Conservation (phyloP, 352 stramenopile species). For the Globisporangium cederbergense region DNA sequence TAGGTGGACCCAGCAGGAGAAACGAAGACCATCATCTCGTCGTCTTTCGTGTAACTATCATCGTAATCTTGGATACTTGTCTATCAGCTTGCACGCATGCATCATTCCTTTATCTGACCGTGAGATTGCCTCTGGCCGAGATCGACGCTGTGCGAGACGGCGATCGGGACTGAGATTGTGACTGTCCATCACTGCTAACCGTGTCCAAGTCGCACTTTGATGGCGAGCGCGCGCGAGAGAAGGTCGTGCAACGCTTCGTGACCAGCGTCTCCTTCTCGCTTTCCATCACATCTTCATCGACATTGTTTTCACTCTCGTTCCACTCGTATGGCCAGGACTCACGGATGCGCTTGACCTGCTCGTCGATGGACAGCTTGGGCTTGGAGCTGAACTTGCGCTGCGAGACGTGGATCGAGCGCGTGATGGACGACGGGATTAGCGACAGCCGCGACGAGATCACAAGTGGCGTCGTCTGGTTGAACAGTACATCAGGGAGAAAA, state of each 20-base stretch:
- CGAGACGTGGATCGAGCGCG: constrained; percentile 44
- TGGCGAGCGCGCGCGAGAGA: constrained; percentile 24
- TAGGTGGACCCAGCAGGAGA: constrained; percentile 23
- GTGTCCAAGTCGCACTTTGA: constrained; percentile 1
- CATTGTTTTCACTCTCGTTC: constrained; percentile 18
- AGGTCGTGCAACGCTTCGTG: constrained; percentile 22
- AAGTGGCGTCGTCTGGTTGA: constrained; percentile 9
- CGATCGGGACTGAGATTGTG: constrained; percentile 4
- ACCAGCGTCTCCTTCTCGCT: constrained; percentile 16
- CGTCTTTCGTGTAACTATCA: constrained; percentile 3
- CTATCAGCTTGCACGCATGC: not conserved
- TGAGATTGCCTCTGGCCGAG: constrained; percentile 8
- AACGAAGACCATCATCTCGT: not conserved
- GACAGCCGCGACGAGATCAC: constrained; percentile 18
- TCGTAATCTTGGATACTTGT: constrained; percentile 18
- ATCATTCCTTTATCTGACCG: constrained; percentile 3
- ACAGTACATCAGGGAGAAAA: not conserved
- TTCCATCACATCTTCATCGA: not conserved
- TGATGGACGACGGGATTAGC: constrained; percentile 47
- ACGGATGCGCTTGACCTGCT: constrained; percentile 59
- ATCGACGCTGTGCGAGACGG: constrained; percentile 10
- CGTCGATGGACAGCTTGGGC: constrained; percentile 23
- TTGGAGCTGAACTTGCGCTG: constrained; percentile 23
- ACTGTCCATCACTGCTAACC: not conserved
- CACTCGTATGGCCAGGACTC: constrained; percentile 67